Evolutionary conservation across 495 filamentous ascomycete genomes (phyloP).

Genomic region (Tuber microsphaerosporum): DNA sequence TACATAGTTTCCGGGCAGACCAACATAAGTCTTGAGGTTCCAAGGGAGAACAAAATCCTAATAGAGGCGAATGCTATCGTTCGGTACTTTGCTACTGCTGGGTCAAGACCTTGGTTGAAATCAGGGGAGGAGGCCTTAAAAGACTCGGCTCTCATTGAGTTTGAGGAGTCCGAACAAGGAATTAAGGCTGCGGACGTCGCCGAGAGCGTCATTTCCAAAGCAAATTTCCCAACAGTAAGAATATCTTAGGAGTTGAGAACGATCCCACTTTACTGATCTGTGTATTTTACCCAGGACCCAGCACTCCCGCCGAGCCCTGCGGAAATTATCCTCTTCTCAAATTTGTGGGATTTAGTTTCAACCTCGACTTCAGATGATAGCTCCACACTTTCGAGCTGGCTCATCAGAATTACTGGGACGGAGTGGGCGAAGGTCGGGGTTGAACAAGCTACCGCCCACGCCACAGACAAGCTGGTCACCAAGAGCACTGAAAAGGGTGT

Average conservation of each 20-base stretch:
- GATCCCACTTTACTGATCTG: slow-evolving; percentile 6
- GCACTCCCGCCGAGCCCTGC: slow-evolving; percentile 34
- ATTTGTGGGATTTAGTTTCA: slow-evolving; percentile 34
- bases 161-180: slow-evolving; percentile 37
- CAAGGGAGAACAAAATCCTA: slow-evolving; percentile 36
- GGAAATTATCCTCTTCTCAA: slow-evolving; percentile 40
- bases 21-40: slow-evolving; percentile 31
- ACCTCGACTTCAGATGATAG: slow-evolving; percentile 9
- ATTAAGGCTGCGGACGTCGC: slow-evolving; percentile 22
- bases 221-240: slow-evolving; percentile 15
- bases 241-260: background rate
- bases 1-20: slow-evolving; percentile 26
- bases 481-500: slow-evolving; percentile 5
- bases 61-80: slow-evolving; percentile 42
- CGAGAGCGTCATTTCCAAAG: slow-evolving; percentile 29
- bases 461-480: slow-evolving; percentile 20
- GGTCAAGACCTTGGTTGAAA: slow-evolving; percentile 35
- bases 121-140: slow-evolving; percentile 24
- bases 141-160: slow-evolving; percentile 40
- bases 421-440: slow-evolving; percentile 38
- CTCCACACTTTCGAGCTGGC: slow-evolving; percentile 33
- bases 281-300: slow-evolving; percentile 21
- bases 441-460: slow-evolving; percentile 32
- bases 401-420: slow-evolving; percentile 22
- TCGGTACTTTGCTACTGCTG: slow-evolving; percentile 35